phyloP scores from a whole-genome alignment of 805 yeast species.

The Grigorovia humatica region DNA sequence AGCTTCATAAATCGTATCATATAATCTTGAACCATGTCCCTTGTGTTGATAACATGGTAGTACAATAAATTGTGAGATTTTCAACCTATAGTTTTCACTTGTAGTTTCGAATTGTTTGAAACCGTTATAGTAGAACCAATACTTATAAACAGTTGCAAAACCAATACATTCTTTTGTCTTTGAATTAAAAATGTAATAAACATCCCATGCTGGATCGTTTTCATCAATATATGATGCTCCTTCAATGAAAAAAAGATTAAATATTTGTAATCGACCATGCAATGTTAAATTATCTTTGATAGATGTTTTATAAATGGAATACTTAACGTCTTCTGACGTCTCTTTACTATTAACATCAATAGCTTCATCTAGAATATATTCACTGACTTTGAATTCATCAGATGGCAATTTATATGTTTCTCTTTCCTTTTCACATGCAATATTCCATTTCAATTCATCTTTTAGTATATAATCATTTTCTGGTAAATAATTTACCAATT shows the following conservation, averaged over 20 bases:
- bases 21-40: slow-evolving; percentile 62
- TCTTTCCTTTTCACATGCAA: slow-evolving; percentile 40
- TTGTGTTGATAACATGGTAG: slow-evolving; percentile 75
- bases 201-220: slow-evolving; percentile 69
- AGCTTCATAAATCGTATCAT: slow-evolving; percentile 40
- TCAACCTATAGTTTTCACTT: slow-evolving; percentile 37
- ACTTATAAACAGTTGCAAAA: slow-evolving; percentile 72
- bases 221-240: slow-evolving; percentile 86
- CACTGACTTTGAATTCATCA: slow-evolving; percentile 26
- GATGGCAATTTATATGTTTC: slow-evolving; percentile 31
- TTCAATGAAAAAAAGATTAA: slow-evolving; percentile 78
- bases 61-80: slow-evolving; percentile 79
- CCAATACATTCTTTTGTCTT: slow-evolving; percentile 48
- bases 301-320: slow-evolving; percentile 39
- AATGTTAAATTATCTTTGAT: slow-evolving; percentile 31
- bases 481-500: slow-evolving; percentile 52
- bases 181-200: slow-evolving; percentile 42
- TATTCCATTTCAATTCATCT: slow-evolving; percentile 63
- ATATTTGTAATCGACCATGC: slow-evolving; percentile 63
- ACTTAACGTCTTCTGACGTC: slow-evolving; percentile 15
- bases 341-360: slow-evolving; percentile 25
- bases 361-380: slow-evolving; percentile 18
- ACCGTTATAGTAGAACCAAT: slow-evolving; percentile 62
- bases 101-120: slow-evolving; percentile 25
- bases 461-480: slow-evolving; percentile 42